A percentile compares a stretch with the other conserved stretches of the same genome.
Evolutionary conservation across 1,139 yeast species (phyloP).

Genomic region (Meyerozyma carpophila): DNA sequence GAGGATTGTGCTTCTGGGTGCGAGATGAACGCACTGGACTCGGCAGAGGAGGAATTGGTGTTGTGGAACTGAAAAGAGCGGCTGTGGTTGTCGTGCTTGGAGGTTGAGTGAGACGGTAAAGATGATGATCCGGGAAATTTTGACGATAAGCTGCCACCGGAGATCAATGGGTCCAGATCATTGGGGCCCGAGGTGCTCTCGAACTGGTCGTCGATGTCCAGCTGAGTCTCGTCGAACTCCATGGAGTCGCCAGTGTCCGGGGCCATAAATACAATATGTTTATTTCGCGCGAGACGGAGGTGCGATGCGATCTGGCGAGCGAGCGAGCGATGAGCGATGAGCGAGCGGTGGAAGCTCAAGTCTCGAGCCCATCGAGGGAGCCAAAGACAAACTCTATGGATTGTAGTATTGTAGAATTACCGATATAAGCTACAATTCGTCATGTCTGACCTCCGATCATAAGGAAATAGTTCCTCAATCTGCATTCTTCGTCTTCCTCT

Average conservation of each 20-base stretch:
- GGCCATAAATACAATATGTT: neutral
- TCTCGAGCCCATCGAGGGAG: no score
- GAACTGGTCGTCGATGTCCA: neutral
- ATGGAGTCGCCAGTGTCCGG: neutral
- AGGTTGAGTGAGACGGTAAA: neutral
- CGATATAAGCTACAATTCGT: neutral
- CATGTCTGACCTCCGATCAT: neutral
- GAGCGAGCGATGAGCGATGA: no score
- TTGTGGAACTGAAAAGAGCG: neutral
- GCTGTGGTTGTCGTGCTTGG: neutral
- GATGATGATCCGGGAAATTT: neutral
- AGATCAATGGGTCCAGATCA: neutral
- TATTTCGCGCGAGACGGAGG: neutral
- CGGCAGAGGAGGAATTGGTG: constrained; percentile 2
- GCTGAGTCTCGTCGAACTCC: neutral
- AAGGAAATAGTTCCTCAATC: neutral
- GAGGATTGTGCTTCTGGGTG: constrained; percentile 14
- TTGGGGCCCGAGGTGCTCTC: neutral
- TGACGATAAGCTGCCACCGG: neutral
- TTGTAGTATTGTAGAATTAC: no score
- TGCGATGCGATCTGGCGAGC: neutral
- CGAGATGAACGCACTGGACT: constrained; percentile 29
- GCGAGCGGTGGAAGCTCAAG: no score
- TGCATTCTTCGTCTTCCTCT: neutral
- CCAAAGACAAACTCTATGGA: no score